Conservation (phyloP, 164 flowering plant genomes). For the Dillenia turbinata region DNA sequence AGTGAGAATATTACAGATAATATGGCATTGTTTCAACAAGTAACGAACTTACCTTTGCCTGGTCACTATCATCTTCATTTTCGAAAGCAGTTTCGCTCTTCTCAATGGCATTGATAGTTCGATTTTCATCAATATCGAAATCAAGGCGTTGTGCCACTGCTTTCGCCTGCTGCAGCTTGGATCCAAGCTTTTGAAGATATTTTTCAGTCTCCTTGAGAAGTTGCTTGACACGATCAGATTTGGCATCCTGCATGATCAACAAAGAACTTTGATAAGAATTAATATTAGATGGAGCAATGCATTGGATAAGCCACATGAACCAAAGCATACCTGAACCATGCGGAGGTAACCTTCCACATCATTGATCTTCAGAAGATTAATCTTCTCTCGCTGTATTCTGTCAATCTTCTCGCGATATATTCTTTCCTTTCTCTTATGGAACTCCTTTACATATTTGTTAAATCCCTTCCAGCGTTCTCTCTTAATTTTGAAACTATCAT, state of each 20-base stretch:
- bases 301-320: background rate
- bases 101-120: constrained; percentile 35
- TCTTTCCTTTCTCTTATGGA: constrained; percentile 93
- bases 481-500: constrained; percentile 76
- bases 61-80: constrained; percentile 84
- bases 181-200: constrained; percentile 93
- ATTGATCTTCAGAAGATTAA: constrained; percentile 88
- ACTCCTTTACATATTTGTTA: constrained; percentile 86
- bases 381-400: constrained; percentile 98
- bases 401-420: constrained; percentile 94
- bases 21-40: background rate
- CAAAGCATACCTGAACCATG: constrained; percentile 85
- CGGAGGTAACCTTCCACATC: constrained; percentile 99
- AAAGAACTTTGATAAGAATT: background rate
- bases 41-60: constrained; percentile 66
- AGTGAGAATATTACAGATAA: no score
- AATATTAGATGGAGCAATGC: background rate
- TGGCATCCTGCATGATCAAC: constrained; percentile 66
- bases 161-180: constrained; percentile 86
- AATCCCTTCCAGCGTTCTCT: constrained; percentile 94
- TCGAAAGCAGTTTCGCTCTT: constrained; percentile 49
- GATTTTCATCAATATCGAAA: constrained; percentile 58
- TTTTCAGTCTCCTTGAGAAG: constrained; percentile 96
- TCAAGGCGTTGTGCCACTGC: constrained; percentile 50
- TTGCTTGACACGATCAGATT: constrained; percentile 95